Percentiles rank a stretch among this genome's conserved stretches.
These are phyloP conservation scores for Trichoderma reesei DNA, from an alignment of 495 filamentous ascomycete genomes.

Conservation along the genomic window DNA sequence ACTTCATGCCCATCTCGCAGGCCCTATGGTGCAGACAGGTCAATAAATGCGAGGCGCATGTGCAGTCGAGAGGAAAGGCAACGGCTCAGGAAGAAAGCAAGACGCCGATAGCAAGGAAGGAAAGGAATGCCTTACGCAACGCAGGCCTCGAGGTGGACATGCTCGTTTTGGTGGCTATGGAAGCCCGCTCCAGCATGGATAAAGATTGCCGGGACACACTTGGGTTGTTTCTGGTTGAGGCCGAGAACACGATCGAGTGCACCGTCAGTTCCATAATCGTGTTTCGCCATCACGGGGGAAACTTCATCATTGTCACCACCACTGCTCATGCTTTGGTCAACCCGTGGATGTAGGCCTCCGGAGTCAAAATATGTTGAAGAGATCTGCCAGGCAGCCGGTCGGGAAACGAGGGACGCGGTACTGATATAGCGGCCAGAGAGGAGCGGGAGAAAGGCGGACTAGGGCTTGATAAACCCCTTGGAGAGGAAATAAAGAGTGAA, in stretches of 20 bases:
- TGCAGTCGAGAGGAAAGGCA: neutral
- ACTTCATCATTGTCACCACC: neutral
- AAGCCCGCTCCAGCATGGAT: slow-evolving; percentile 95
- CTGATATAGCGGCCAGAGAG: neutral
- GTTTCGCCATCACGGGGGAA: neutral
- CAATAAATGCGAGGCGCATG: neutral
- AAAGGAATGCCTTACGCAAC: slow-evolving; percentile 55
- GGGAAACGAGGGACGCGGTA: neutral
- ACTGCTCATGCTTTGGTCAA: slow-evolving; percentile 3
- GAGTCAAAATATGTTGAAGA: neutral
- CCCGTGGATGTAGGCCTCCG: neutral
- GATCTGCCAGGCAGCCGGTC: neutral
- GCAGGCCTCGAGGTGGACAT: slow-evolving; percentile 72
- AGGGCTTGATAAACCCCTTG: neutral
- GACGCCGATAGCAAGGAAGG: too few relatives aligned
- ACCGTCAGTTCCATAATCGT: neutral
- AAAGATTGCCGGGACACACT: slow-evolving; percentile 58
- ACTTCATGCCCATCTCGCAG: slow-evolving; percentile 63
- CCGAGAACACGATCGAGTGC: slow-evolving; percentile 9
- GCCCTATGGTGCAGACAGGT: slow-evolving; percentile 45
- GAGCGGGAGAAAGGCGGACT: neutral
- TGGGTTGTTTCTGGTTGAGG: neutral
- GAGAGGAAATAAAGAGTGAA: neutral
- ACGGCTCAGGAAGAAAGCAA: too few relatives aligned
- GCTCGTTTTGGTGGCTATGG: slow-evolving; percentile 77